Evolutionary conservation across 805 yeast species (phyloP).

Genomic region (Monosporozyma unispora): DNA sequence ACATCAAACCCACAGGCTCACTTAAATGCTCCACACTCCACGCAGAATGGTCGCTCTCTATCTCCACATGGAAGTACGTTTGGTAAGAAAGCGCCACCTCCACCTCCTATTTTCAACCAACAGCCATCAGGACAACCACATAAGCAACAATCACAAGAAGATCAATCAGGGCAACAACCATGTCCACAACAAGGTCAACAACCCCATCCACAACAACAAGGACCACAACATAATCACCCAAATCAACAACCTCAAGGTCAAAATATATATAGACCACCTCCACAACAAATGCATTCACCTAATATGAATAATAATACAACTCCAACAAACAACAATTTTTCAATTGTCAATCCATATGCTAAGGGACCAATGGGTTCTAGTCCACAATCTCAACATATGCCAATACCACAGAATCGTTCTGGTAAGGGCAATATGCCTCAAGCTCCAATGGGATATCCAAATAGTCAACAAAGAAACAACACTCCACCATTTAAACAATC

Average conservation of each 20-base stretch:
- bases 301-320: background rate
- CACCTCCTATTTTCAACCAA: background rate
- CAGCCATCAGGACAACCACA: background rate
- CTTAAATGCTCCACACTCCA: background rate
- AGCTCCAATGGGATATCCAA: background rate
- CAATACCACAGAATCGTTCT: no score
- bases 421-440: no score
- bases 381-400: background rate
- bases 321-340: background rate
- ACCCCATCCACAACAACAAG: no score
- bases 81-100: constrained; percentile 1
- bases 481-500: background rate
- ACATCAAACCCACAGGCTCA: background rate
- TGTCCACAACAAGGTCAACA: background rate
- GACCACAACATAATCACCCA: background rate
- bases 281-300: background rate
- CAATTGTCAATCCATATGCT: background rate
- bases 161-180: background rate
- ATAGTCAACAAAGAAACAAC: background rate
- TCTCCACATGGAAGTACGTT: background rate
- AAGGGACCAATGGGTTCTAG: background rate
- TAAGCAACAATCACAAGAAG: background rate
- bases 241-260: background rate
- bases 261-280: background rate
- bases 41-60: background rate